Conservation (phyloP, 202 grass and related monocot species). For the Zizania palustris region DNA sequence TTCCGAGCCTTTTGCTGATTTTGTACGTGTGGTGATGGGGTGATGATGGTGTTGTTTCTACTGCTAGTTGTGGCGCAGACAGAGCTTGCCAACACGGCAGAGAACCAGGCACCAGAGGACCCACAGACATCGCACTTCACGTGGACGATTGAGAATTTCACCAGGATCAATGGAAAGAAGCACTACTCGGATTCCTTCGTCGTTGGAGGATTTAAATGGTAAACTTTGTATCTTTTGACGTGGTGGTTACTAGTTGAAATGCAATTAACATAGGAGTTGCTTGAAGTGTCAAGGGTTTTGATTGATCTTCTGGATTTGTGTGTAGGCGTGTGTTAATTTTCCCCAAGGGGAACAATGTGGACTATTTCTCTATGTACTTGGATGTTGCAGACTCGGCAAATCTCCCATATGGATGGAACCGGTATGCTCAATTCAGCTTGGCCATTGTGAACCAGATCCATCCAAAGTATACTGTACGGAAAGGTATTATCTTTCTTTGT, state of each 20-base stretch:
- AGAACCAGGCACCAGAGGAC: conserved; percentile 82
- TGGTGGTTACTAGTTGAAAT: background rate
- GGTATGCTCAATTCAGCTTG: conserved; percentile 89
- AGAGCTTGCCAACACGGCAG: conserved; percentile 60
- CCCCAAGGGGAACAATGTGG: conserved; percentile 97
- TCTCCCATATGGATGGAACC: conserved; percentile 89
- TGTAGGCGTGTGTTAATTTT: conserved; percentile 92
- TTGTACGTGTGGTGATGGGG: background rate
- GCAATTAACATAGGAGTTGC: background rate
- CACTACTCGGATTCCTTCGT: conserved; percentile 84
- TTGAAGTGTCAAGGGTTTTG: conserved; percentile 1
- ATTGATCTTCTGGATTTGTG: background rate
- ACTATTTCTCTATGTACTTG: conserved; percentile 90
- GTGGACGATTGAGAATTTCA: conserved; percentile 95
- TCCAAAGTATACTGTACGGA: conserved; percentile 70
- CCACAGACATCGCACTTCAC: conserved; percentile 79
- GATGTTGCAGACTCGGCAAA: conserved; percentile 85
- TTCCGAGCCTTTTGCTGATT: conserved; percentile 23
- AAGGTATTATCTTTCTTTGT: conserved; percentile 59
- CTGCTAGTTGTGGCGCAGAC: conserved; percentile 70
- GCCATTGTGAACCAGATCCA: conserved; percentile 90
- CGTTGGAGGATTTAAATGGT: conserved; percentile 89
- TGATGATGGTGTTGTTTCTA: conserved; percentile 16
- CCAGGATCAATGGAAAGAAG: conserved; percentile 81
- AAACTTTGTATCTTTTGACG: conserved; percentile 25